phyloP scores from a whole-genome alignment of 2,329 filamentous ascomycete species.

The Rosellinia necatrix region DNA sequence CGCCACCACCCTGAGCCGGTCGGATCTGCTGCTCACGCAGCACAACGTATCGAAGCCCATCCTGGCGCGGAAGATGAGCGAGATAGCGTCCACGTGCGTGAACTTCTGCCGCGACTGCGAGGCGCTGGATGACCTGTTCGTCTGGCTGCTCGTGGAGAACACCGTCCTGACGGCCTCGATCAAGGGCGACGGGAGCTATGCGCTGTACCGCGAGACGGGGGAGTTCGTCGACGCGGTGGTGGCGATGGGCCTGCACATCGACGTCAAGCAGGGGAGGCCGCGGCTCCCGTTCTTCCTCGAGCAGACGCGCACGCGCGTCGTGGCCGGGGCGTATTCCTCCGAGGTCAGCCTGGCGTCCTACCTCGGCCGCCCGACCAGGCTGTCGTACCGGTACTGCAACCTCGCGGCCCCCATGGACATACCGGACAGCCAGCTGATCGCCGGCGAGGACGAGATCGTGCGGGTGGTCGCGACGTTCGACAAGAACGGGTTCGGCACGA shows the following conservation, averaged over 20 bases:
- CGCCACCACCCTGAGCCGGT: slow-evolving; percentile 35
- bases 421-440: slow-evolving; percentile 34
- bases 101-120: slow-evolving; percentile 42
- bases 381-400: slow-evolving; percentile 42
- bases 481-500: slow-evolving; percentile 37
- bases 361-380: slow-evolving; percentile 42
- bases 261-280: slow-evolving; percentile 35
- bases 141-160: slow-evolving; percentile 41
- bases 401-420: slow-evolving; percentile 39
- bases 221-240: slow-evolving; percentile 39
- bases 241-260: slow-evolving; percentile 42
- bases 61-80: slow-evolving; percentile 38
- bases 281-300: slow-evolving; percentile 41
- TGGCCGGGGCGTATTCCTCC: slow-evolving; percentile 35
- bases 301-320: slow-evolving; percentile 37
- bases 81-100: slow-evolving; percentile 38
- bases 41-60: slow-evolving; percentile 35
- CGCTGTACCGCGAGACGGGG: slow-evolving; percentile 39
- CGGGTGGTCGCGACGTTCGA: slow-evolving; percentile 36
- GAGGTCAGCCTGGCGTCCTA: slow-evolving; percentile 41
- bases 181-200: slow-evolving; percentile 39
- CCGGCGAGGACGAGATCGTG: slow-evolving; percentile 35
- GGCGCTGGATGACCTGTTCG: slow-evolving; percentile 40
- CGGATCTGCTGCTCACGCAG: slow-evolving; percentile 36
- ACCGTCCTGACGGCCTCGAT: slow-evolving; percentile 29